Evolutionary conservation across 192 early-diverging fungal species (phyloP), one percentile per base, ranked within the genome.

Genomic region (Podochytrium sp.): DNA sequence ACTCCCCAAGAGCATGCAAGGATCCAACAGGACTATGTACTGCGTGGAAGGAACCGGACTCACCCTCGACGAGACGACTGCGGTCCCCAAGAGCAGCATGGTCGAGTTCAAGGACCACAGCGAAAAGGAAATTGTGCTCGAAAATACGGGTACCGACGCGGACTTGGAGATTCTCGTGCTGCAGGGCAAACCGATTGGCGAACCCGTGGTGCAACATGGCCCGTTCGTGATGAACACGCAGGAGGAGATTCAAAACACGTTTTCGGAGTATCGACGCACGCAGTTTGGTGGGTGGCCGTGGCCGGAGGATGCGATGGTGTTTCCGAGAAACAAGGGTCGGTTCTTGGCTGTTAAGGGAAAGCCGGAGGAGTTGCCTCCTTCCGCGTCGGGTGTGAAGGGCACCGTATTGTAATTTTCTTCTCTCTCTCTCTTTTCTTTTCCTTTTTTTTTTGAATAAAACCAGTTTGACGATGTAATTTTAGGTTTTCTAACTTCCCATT

Each of bases 181-280:
- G 40, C 89, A 86, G 38, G 87, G 81, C 20, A 60, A 82, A 55
- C 86, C 86, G 1, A 70, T 88, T 30, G 76, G 64, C 43, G 87
- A 88, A 61, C 86, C 86, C 2, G 77, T 88, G 51, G 84, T 82
- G 0, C 85, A 86, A 62, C 83, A 88, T 52, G 86, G 86, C 1
- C 86, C 86, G 1, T 88, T 88, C 73, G 86, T 88, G 23, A 84
- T 83, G 86, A 88, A 88, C 68, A 77, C 76, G n/a, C 74, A 73
- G 55, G 74, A 83, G 12, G 84, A 88, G 70, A 88, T 88, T 64
- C 57, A n/a, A 18, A 29, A 76, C 47, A 63, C 63, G 12, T 71
- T 79, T 41, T 14, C 2, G 14, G 74, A 77, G 20, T 76, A 76
- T 52, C 29, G 68, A 3, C 5, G 42, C 10, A 77, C 76, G 7